Conservation (phyloP, 495 filamentous ascomycete species). For the Schizothecium vesticola region DNA sequence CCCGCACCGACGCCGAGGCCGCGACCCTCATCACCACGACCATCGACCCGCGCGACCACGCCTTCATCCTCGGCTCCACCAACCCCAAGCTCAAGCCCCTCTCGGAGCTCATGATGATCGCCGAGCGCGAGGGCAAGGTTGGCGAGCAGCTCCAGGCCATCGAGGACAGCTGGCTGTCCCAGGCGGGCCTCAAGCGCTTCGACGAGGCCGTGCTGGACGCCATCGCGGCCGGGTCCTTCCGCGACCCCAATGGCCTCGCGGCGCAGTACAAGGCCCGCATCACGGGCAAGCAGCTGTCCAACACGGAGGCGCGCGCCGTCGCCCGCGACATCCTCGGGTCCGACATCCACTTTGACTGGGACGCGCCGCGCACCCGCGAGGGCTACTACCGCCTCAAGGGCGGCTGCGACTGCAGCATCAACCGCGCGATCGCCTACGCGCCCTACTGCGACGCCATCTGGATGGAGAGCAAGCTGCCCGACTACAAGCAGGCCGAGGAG, state of each 20-base stretch:
- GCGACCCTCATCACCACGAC: slow-evolving; percentile 95
- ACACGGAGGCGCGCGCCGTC: slow-evolving; percentile 73
- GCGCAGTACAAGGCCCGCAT: slow-evolving; percentile 57
- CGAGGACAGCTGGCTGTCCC: slow-evolving; percentile 77
- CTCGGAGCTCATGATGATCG: slow-evolving; percentile 83
- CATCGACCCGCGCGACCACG: slow-evolving; percentile 90
- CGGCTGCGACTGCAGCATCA: slow-evolving; percentile 86
- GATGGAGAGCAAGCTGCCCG: slow-evolving; percentile 98
- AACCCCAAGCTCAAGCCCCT: slow-evolving; percentile 81
- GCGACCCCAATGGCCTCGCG: slow-evolving; percentile 63
- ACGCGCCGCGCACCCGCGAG: slow-evolving; percentile 81
- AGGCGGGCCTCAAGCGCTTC: slow-evolving; percentile 89
- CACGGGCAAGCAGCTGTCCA: slow-evolving; percentile 70
- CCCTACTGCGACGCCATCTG: slow-evolving; percentile 94
- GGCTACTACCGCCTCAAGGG: slow-evolving; percentile 91
- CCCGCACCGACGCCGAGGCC: slow-evolving; percentile 94
- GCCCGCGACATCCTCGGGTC: slow-evolving; percentile 75
- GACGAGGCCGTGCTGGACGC: slow-evolving; percentile 78
- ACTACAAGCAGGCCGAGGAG: slow-evolving; percentile 86
- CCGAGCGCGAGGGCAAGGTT: slow-evolving; percentile 74
- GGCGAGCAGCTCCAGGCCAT: slow-evolving; percentile 82
- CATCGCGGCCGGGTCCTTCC: slow-evolving; percentile 55
- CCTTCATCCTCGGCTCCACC: slow-evolving; percentile 85
- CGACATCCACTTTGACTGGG: slow-evolving; percentile 92
- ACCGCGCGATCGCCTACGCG: slow-evolving; percentile 85